A percentile compares a stretch with the other conserved stretches of the same genome.
These are phyloP conservation scores for Wickerhamomyces silvicola DNA, from an alignment of 805 yeast genomes.

Conservation along the genomic window DNA sequence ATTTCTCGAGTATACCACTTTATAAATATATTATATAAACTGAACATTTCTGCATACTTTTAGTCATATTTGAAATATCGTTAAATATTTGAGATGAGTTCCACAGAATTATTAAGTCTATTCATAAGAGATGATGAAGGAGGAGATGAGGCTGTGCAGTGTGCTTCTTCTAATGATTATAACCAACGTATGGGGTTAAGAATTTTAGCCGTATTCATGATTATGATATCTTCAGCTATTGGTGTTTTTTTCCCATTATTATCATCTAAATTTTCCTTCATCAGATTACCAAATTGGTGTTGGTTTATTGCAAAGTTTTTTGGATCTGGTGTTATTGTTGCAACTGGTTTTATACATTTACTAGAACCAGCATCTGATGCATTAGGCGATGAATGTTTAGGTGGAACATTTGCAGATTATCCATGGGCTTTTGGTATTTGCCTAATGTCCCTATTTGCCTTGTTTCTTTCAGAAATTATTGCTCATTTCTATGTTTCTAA, in stretches of 20 bases:
- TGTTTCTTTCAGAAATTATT: conserved; percentile 44
- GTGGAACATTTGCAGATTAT: conserved; percentile 47
- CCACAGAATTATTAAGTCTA: conserved; percentile 6
- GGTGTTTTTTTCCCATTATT: conserved; percentile 61
- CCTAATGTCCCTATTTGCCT: conserved; percentile 36
- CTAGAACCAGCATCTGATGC: conserved; percentile 63
- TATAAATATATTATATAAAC: conserved; percentile 24
- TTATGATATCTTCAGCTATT: conserved; percentile 47
- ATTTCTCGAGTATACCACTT: not conserved
- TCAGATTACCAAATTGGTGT: conserved; percentile 53
- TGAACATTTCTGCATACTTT: conserved; percentile 2
- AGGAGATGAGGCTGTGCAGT: conserved; percentile 22
- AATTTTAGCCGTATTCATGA: conserved; percentile 58
- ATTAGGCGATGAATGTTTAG: conserved; percentile 51
- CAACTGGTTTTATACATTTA: conserved; percentile 75
- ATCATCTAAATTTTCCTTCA: conserved; percentile 51
- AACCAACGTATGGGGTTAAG: conserved; percentile 37
- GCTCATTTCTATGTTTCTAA: conserved; percentile 37
- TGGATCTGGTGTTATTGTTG: conserved; percentile 80
- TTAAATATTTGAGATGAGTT: conserved; percentile 2
- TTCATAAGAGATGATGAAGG: conserved; percentile 19
- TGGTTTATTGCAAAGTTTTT: conserved; percentile 68
- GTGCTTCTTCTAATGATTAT: conserved; percentile 37
- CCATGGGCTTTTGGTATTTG: conserved; percentile 55
- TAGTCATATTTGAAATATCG: not conserved